A percentile compares a stretch with the other conserved stretches of the same genome.
phyloP scores from a whole-genome alignment of 768 basidiomycete species.

The Candolleomyces eurysporus region DNA sequence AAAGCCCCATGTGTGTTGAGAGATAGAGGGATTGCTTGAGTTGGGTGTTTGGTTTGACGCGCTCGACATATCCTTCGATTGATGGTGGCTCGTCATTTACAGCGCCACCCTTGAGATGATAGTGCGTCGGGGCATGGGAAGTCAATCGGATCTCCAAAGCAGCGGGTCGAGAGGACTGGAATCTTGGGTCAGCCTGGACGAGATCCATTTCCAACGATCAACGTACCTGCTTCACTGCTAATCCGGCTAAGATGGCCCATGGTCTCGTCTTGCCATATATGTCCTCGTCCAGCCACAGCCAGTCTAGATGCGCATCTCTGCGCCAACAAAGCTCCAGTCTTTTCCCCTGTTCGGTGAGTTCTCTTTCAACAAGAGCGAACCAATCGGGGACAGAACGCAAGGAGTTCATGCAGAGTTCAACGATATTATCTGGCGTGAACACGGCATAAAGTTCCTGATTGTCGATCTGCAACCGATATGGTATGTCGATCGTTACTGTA shows the following conservation, averaged over 20 bases:
- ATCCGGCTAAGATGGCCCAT: conserved; percentile 75
- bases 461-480: conserved; percentile 40
- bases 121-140: conserved; percentile 57
- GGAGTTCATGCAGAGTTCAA: conserved; percentile 58
- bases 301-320: conserved; percentile 70
- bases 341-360: conserved; percentile 49
- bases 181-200: background rate
- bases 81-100: conserved; percentile 71
- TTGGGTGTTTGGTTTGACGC: conserved; percentile 59
- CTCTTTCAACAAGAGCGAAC: conserved; percentile 54
- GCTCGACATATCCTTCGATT: conserved; percentile 85
- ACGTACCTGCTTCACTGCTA: conserved; percentile 70
- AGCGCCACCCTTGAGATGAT: conserved; percentile 45
- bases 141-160: conserved; percentile 74
- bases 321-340: conserved; percentile 79
- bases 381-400: conserved; percentile 59
- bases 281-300: conserved; percentile 78
- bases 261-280: conserved; percentile 57
- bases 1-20: conserved; percentile 65
- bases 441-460: conserved; percentile 40
- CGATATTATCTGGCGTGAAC: conserved; percentile 61
- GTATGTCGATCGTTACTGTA: conserved; percentile 69
- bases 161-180: conserved; percentile 38
- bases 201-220: background rate
- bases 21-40: conserved; percentile 65